These are phyloP conservation scores for Chlamydomonas applanata DNA, from an alignment of 139 green algal species.

Conservation along the genomic window DNA sequence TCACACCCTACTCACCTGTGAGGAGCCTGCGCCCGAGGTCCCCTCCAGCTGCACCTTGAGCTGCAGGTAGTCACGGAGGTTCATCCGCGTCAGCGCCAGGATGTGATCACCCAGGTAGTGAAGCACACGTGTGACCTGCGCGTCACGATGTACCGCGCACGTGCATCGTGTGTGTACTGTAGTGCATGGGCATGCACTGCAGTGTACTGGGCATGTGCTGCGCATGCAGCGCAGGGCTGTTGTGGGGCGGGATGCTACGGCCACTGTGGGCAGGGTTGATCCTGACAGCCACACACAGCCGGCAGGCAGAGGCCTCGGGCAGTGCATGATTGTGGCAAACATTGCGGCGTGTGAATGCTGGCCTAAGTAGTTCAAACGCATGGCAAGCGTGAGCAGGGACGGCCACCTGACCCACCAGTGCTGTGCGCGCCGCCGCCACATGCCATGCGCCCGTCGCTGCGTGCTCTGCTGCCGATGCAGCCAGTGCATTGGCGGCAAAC, in stretches of 20 bases:
- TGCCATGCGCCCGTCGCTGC: conserved; percentile 30
- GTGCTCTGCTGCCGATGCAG: conserved; percentile 12
- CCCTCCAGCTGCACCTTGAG: conserved; percentile 61
- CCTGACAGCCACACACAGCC: neutral
- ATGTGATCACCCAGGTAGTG: conserved; percentile 51
- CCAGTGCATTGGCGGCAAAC: conserved; percentile 25
- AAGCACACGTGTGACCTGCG: conserved; percentile 40
- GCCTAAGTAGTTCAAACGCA: no score
- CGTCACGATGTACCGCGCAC: neutral
- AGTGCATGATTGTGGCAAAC: no score
- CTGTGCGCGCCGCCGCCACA: conserved; percentile 29
- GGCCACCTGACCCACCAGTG: conserved; percentile 32
- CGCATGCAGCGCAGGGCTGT: no score
- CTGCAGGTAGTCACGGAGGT: conserved; percentile 54
- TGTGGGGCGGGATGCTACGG: no score
- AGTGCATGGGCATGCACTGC: no score
- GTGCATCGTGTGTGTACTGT: no score
- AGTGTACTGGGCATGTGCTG: no score
- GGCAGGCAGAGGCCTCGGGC: no score
- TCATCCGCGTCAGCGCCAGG: conserved; percentile 51
- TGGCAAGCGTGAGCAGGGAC: no score
- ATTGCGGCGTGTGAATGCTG: no score
- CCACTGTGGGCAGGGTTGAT: neutral
- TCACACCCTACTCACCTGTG: conserved; percentile 34
- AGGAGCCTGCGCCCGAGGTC: conserved; percentile 45